phyloP scores from a whole-genome alignment of 345 rosid genomes.

The Bruguiera gymnorhiza region DNA sequence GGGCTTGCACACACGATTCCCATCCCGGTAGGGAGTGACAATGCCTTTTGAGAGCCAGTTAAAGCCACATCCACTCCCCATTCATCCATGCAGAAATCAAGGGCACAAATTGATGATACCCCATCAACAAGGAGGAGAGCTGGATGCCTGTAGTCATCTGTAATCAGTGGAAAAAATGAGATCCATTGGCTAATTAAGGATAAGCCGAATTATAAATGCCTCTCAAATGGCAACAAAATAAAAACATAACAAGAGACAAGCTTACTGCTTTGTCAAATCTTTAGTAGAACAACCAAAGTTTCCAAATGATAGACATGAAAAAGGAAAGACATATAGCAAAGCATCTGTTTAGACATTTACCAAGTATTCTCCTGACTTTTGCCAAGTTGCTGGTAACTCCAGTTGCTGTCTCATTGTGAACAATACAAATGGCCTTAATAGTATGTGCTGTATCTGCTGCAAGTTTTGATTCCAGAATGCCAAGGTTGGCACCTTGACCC shows the following conservation, averaged over 20 bases:
- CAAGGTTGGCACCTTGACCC: slow-evolving; percentile 98
- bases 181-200: not conserved
- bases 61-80: slow-evolving; percentile 97
- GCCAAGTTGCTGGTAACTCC: slow-evolving; percentile 97
- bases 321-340: not conserved
- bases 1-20: slow-evolving; percentile 96
- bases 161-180: slow-evolving; percentile 8
- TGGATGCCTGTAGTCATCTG: slow-evolving; percentile 93
- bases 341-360: slow-evolving; percentile 33
- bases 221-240: not conserved
- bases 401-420: slow-evolving; percentile 98
- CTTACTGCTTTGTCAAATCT: no score
- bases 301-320: not conserved
- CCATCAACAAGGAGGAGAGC: slow-evolving; percentile 94
- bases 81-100: slow-evolving; percentile 98
- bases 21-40: slow-evolving; percentile 94
- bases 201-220: no score
- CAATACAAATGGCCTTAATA: slow-evolving; percentile 93
- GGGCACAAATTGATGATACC: slow-evolving; percentile 95
- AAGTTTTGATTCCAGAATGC: slow-evolving; percentile 69
- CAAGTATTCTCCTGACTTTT: slow-evolving; percentile 76
- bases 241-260: not conserved
- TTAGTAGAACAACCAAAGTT: no score
- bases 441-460: slow-evolving; percentile 71
- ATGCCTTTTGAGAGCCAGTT: slow-evolving; percentile 98